Evolutionary conservation across 2,329 filamentous ascomycete genomes (phyloP).

Genomic region (Cyphellophora europaea): DNA sequence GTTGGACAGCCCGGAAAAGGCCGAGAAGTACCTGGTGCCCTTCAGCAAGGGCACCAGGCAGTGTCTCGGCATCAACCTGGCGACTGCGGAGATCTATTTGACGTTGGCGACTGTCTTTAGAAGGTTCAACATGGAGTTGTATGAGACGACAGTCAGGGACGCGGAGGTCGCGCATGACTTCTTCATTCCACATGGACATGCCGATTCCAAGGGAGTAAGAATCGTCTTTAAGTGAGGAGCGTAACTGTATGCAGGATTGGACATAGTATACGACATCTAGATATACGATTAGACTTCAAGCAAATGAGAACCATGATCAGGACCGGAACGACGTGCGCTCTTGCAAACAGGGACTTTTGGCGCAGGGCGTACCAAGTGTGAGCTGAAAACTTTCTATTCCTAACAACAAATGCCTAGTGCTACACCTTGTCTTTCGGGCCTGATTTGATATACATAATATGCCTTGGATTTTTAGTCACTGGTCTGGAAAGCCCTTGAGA

Average conservation of each 20-base stretch:
- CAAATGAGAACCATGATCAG: slow-evolving; percentile 1
- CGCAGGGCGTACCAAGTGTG: too few species aligned
- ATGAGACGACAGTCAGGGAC: slow-evolving; percentile 12
- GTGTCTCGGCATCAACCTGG: slow-evolving; percentile 32
- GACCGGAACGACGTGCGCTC: too few species aligned
- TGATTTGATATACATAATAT: too few species aligned
- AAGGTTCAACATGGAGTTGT: slow-evolving; percentile 16
- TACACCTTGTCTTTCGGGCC: too few species aligned
- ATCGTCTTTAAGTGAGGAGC: slow-evolving; percentile 5
- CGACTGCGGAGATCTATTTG: slow-evolving; percentile 21
- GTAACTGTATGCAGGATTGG: too few species aligned
- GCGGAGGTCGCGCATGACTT: slow-evolving; percentile 12
- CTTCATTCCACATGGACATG: slow-evolving; percentile 9
- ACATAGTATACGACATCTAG: too few species aligned
- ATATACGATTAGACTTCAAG: too few species aligned
- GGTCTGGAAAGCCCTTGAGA: too few species aligned
- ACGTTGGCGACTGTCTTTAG: slow-evolving; percentile 19
- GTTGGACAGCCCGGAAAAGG: slow-evolving; percentile 19
- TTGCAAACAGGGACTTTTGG: too few species aligned
- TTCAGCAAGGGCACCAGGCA: slow-evolving; percentile 32
- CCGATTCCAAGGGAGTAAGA: slow-evolving; percentile 6
- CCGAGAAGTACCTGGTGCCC: slow-evolving; percentile 31
- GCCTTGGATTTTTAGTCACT: too few species aligned
- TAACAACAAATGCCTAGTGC: too few species aligned
- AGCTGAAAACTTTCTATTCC: too few species aligned